These are phyloP conservation scores for Tolypocladium ovalisporum DNA, from an alignment of 2,329 filamentous ascomycete species.

Conservation along the genomic window DNA sequence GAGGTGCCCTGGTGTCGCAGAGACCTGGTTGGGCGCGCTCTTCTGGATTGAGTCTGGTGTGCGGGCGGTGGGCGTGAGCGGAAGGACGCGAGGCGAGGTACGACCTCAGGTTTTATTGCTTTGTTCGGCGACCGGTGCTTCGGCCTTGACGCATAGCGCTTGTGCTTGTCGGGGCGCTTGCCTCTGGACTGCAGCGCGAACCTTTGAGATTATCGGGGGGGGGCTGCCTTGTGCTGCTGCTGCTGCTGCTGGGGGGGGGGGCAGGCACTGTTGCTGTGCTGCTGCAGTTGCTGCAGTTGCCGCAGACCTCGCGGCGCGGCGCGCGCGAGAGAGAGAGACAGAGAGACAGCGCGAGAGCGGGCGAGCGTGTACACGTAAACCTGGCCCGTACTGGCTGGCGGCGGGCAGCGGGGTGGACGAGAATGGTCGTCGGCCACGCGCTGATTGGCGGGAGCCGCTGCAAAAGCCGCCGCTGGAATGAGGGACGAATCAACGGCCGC, in stretches of 20 bases:
- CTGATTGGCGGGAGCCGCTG: not conserved
- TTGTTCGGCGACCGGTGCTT: slow-evolving; percentile 4
- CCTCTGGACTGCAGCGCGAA: not conserved
- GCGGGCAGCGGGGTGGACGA: not conserved
- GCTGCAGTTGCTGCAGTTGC: not conserved
- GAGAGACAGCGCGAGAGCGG: not conserved
- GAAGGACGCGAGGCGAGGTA: slow-evolving; percentile 28
- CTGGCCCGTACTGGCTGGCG: not conserved
- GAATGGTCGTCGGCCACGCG: not conserved
- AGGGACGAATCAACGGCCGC: not conserved
- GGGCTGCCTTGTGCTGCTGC: not conserved
- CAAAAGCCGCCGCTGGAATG: slow-evolving; percentile 1
- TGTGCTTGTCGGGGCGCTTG: slow-evolving; percentile 5
- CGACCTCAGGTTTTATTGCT: slow-evolving; percentile 6
- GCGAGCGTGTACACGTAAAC: not conserved
- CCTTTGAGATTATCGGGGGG: not conserved
- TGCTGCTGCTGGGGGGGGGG: not conserved
- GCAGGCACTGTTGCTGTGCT: not conserved
- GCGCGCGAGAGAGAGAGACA: not conserved
- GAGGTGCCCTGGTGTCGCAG: slow-evolving; percentile 40
- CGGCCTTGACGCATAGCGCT: slow-evolving; percentile 6
- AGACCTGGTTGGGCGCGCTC: slow-evolving; percentile 41
- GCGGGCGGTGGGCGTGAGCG: slow-evolving; percentile 18
- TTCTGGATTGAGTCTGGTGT: slow-evolving; percentile 27
- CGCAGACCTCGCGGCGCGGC: not conserved